A percentile compares a stretch with the other conserved stretches of the same genome.
Evolutionary conservation across 2,329 filamentous ascomycete genomes (phyloP).

Genomic region (Aspergillus amoenus): DNA sequence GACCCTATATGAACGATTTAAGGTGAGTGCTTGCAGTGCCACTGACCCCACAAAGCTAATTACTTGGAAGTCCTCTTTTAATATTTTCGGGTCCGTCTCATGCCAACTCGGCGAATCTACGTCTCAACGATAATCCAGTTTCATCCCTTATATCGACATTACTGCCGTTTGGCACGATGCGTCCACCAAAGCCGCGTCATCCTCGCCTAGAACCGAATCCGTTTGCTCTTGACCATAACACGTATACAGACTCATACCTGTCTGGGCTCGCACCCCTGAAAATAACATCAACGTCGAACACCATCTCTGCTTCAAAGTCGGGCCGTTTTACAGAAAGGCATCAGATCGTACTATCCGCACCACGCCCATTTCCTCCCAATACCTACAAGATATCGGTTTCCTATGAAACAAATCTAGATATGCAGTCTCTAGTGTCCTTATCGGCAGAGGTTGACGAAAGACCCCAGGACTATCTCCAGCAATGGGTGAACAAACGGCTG

Average conservation of each 20-base stretch:
- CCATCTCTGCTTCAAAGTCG: conserved; percentile 20
- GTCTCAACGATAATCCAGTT: conserved; percentile 26
- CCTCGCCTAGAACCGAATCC: conserved; percentile 57
- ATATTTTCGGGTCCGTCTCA: conserved; percentile 28
- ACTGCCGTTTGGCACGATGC: conserved; percentile 40
- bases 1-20: conserved; percentile 34
- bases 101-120: conserved; percentile 20
- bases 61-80: conserved; percentile 32
- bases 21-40: conserved; percentile 27
- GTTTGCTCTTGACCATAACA: conserved; percentile 53
- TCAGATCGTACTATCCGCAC: conserved; percentile 36
- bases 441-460: conserved; percentile 23
- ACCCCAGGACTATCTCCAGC: conserved; percentile 25
- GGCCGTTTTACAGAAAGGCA: conserved; percentile 32
- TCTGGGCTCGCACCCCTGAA: conserved; percentile 69
- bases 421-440: conserved; percentile 34
- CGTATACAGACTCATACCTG: conserved; percentile 66
- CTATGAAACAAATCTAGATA: conserved; percentile 37
- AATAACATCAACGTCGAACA: conserved; percentile 44
- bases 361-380: conserved; percentile 34
- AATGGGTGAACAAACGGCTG: conserved; percentile 37
- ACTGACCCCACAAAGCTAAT: conserved; percentile 9
- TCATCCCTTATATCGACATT: conserved; percentile 41
- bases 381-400: conserved; percentile 35
- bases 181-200: conserved; percentile 27